Percentiles rank a stretch among this genome's conserved stretches.
These are phyloP conservation scores for Penicillium cinerascens DNA, from an alignment of 495 filamentous ascomycete genomes.

Conservation along the genomic window DNA sequence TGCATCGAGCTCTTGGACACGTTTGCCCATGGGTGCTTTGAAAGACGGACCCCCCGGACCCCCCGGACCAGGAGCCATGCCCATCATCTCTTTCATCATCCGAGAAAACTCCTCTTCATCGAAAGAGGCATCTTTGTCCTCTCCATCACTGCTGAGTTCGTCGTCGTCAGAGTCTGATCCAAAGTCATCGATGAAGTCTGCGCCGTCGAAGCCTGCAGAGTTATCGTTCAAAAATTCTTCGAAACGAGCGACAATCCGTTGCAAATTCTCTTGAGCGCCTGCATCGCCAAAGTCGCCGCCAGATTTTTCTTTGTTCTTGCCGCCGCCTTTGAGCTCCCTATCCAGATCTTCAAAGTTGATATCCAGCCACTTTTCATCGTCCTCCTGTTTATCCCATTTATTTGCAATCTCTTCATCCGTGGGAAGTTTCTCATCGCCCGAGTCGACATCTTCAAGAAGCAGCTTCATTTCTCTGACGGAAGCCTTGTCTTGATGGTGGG, in stretches of 20 bases:
- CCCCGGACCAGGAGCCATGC: constrained; percentile 62
- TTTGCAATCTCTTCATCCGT: constrained; percentile 65
- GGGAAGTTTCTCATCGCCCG: constrained; percentile 60
- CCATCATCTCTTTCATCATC: constrained; percentile 97
- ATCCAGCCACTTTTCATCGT: constrained; percentile 90
- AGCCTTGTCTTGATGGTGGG: constrained; percentile 61
- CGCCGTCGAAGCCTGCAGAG: constrained; percentile 71
- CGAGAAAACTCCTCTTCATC: constrained; percentile 78
- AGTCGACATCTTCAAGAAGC: constrained; percentile 66
- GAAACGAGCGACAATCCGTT: constrained; percentile 86
- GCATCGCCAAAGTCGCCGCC: constrained; percentile 70
- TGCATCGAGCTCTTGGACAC: constrained; percentile 45
- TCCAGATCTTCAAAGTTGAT: constrained; percentile 90
- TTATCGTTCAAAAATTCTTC: constrained; percentile 93
- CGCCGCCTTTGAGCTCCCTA: constrained; percentile 62
- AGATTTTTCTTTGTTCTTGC: constrained; percentile 30
- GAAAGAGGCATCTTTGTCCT: constrained; percentile 75
- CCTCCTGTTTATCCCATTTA: constrained; percentile 63
- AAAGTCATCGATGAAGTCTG: constrained; percentile 68
- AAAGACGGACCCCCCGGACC: constrained; percentile 22
- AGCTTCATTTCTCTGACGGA: constrained; percentile 68
- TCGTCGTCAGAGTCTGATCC: constrained; percentile 50
- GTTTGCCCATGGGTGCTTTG: constrained; percentile 26
- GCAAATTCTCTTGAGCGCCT: constrained; percentile 74
- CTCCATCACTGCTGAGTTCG: constrained; percentile 50